Conservation (phyloP, 2,329 filamentous ascomycete species). For the Pseudogymnoascus sp. region DNA sequence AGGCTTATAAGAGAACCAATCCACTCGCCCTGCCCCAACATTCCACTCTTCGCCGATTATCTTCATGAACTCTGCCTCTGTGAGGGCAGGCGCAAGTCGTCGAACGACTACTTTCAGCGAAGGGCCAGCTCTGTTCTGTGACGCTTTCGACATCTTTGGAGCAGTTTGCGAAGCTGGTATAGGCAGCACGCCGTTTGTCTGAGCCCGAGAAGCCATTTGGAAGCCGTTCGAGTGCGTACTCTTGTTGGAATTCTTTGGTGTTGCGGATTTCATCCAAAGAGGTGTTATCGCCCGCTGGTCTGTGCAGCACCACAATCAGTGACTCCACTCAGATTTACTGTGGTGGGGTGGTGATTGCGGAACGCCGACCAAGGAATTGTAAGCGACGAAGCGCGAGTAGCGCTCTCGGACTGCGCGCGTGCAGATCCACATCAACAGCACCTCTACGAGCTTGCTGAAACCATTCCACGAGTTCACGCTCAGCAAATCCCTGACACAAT, state of each 20-base stretch:
- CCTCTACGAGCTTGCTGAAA: conserved; percentile 1
- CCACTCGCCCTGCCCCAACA: conserved; percentile 69
- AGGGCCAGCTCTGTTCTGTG: conserved; percentile 38
- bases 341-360: conserved; percentile 2
- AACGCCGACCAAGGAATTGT: background rate
- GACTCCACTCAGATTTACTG: background rate
- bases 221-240: background rate
- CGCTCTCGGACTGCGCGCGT: conserved; percentile 4
- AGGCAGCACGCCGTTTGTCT: conserved; percentile 47
- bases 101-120: conserved; percentile 81
- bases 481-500: background rate
- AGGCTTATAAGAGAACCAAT: conserved; percentile 68
- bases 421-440: conserved; percentile 8
- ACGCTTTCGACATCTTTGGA: conserved; percentile 34
- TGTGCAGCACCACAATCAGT: conserved; percentile 8
- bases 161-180: conserved; percentile 40
- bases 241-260: background rate
- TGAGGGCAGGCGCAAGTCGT: conserved; percentile 78
- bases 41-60: conserved; percentile 77
- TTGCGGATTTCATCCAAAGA: conserved; percentile 1
- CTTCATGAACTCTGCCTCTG: conserved; percentile 65
- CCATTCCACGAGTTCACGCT: conserved; percentile 2
- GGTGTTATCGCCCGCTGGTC: conserved; percentile 4
- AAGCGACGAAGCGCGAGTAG: conserved; percentile 9
- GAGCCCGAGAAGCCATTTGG: conserved; percentile 22